Percentiles rank a stretch among this genome's conserved stretches.
Conservation (phyloP, 2,329 filamentous ascomycete genomes). For the Trichoderma oligosporum region DNA sequence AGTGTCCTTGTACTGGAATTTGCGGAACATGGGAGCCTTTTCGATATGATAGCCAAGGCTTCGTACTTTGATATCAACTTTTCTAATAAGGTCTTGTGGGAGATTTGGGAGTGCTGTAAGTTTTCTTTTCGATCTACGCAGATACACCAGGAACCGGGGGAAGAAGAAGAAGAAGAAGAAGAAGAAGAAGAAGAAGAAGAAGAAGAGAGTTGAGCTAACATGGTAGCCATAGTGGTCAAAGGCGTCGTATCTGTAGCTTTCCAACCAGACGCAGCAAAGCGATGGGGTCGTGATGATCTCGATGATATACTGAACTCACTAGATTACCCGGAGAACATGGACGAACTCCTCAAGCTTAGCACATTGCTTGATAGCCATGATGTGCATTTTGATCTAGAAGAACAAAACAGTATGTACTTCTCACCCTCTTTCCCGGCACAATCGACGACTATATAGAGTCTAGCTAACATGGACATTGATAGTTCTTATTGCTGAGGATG, state of each 20-base stretch:
- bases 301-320: slow-evolving; percentile 4
- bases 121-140: not conserved
- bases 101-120: slow-evolving; percentile 32
- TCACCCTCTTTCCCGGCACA: too few relatives aligned
- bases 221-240: slow-evolving; percentile 25
- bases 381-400: slow-evolving; percentile 32
- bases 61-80: slow-evolving; percentile 16
- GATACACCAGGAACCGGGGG: not conserved
- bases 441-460: too few relatives aligned
- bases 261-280: slow-evolving; percentile 17
- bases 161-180: not conserved
- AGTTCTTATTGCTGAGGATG: slow-evolving; percentile 26
- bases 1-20: slow-evolving; percentile 29
- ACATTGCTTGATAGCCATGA: slow-evolving; percentile 25
- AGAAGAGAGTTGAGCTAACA: slow-evolving; percentile 9
- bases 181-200: too few relatives aligned
- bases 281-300: not conserved
- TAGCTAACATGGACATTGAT: slow-evolving; percentile 8
- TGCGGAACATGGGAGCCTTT: slow-evolving; percentile 26
- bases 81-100: slow-evolving; percentile 27
- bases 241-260: slow-evolving; percentile 30
- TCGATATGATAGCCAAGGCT: slow-evolving; percentile 21
- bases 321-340: slow-evolving; percentile 1
- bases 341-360: not conserved
- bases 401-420: slow-evolving; percentile 28